Base-by-base conservation (phyloP, 345 rosid genomes). In the Bretschneidera sinensis region DNA sequence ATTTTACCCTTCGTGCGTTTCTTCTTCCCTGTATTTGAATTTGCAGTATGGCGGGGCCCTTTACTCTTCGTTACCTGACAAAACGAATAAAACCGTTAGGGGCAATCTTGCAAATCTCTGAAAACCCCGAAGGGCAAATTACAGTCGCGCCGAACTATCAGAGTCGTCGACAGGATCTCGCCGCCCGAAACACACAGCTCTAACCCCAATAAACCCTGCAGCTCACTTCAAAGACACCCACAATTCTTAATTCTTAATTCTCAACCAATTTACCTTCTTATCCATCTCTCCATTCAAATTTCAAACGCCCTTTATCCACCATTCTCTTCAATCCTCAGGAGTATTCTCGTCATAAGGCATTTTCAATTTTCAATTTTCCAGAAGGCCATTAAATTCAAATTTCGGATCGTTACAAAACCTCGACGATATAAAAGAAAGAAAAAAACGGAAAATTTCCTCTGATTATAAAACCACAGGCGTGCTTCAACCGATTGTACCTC, bases 11-110 rank as follows among this genome's bases (percentile, higher is more conserved):
- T 14, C 11, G 1, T 14, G 45, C n/a, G n/a, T n/a, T n/a, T 39
- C 15, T 39, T 2, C 11, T 39, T 39, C 45, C 15, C 45, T 1
- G 1, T 13, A 39, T 39, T 39, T 39, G 45, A 39, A 39, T 39
- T 39, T 0, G 48, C 72, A 67, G n/a, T n/a, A n/a, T n/a, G n/a
- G n/a, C n/a, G n/a, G n/a, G n/a, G 16, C 31, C 48, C 17, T n/a
- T n/a, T n/a, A n/a, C n/a, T n/a, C n/a, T n/a, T n/a, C n/a, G 43
- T 18, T 28, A 52, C 67, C 49, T 7, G 69, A 76, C 71, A 74
- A 76, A 72, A n/a, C 52, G 43, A 74, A 76, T 68, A 51, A 52
- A 73, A 82, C 87, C 82, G 87, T 78, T 68, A 78, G 73, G 60
- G 80, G 78, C 55, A 78, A 4, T 57, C 9, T 63, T 54, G 88